phyloP scores from a whole-genome alignment of 2,329 filamentous ascomycete species.

The Conoideocrella luteorostrata region DNA sequence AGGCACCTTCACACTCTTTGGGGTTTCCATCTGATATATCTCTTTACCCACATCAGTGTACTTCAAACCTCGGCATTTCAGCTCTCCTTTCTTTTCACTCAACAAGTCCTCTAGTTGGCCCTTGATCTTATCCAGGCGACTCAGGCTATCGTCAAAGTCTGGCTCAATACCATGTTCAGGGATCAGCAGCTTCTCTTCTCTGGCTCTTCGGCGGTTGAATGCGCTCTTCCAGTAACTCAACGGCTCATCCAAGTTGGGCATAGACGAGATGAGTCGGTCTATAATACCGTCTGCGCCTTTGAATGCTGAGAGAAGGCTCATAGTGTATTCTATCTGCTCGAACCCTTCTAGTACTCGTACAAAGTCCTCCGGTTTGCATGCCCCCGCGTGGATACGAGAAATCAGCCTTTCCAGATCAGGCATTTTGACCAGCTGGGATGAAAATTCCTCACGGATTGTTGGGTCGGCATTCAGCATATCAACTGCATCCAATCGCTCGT shows the following conservation, averaged over 20 bases:
- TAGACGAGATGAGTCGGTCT: constrained; percentile 71
- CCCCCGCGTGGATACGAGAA: constrained; percentile 85
- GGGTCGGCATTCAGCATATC: constrained; percentile 84
- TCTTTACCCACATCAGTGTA: constrained; percentile 91
- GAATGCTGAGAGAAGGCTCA: constrained; percentile 68
- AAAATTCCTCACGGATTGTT: constrained; percentile 77
- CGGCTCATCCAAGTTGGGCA: constrained; percentile 74
- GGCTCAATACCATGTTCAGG: constrained; percentile 83
- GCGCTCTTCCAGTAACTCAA: constrained; percentile 85
- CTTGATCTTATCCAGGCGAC: constrained; percentile 69
- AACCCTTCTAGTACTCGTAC: constrained; percentile 91
- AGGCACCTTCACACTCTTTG: constrained; percentile 78
- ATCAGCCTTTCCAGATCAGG: constrained; percentile 92
- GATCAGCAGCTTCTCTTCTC: constrained; percentile 73
- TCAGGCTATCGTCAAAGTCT: constrained; percentile 82
- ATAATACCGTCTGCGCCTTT: constrained; percentile 77
- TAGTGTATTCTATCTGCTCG: constrained; percentile 94
- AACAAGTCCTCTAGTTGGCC: constrained; percentile 65
- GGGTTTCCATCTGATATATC: constrained; percentile 90
- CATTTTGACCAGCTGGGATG: constrained; percentile 80
- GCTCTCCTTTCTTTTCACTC: constrained; percentile 61
- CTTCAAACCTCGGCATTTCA: constrained; percentile 67
- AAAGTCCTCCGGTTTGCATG: constrained; percentile 89
- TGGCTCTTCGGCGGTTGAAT: constrained; percentile 77
- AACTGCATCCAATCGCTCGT: constrained; percentile 88